These are phyloP conservation scores for Ettlia oleoabundans DNA, from an alignment of 139 green algal genomes.

Conservation along the genomic window DNA sequence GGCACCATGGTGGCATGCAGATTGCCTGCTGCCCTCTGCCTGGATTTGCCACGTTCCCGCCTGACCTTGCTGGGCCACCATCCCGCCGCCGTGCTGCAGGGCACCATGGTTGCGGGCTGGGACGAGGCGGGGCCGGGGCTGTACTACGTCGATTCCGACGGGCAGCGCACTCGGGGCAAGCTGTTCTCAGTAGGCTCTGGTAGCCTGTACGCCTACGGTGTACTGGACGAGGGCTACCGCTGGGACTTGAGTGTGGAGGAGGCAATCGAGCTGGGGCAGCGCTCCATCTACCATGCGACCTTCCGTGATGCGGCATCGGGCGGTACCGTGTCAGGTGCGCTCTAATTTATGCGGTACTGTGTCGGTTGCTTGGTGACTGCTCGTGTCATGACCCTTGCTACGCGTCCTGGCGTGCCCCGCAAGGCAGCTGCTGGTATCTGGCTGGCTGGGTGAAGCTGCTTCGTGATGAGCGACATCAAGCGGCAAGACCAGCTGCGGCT, in stretches of 20 bases:
- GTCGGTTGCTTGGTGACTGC: slow-evolving; percentile 60
- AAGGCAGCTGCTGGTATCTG: too few relatives aligned
- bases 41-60: neutral
- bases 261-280: slow-evolving; percentile 90
- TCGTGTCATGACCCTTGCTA: neutral
- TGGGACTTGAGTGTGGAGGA: slow-evolving; percentile 95
- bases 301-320: slow-evolving; percentile 97
- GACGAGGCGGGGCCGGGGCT: slow-evolving; percentile 88
- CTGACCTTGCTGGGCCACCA: neutral
- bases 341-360: slow-evolving; percentile 96
- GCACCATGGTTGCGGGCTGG: slow-evolving; percentile 97
- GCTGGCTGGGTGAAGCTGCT: too few relatives aligned
- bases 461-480: too few relatives aligned
- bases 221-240: slow-evolving; percentile 93
- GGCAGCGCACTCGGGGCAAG: slow-evolving; percentile 93
- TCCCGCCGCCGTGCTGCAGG: slow-evolving; percentile 51
- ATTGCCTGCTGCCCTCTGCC: neutral
- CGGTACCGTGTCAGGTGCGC: slow-evolving; percentile 90
- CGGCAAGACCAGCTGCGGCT: too few relatives aligned
- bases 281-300: slow-evolving; percentile 98
- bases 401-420: neutral
- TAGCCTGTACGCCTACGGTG: slow-evolving; percentile 97
- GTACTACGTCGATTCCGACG: slow-evolving; percentile 99
- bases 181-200: slow-evolving; percentile 96
- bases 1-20: too few relatives aligned